Evolutionary conservation across 805 yeast genomes (phyloP), one percentile per base, ranked within the genome.

Genomic region (Lipomyces anomalus): DNA sequence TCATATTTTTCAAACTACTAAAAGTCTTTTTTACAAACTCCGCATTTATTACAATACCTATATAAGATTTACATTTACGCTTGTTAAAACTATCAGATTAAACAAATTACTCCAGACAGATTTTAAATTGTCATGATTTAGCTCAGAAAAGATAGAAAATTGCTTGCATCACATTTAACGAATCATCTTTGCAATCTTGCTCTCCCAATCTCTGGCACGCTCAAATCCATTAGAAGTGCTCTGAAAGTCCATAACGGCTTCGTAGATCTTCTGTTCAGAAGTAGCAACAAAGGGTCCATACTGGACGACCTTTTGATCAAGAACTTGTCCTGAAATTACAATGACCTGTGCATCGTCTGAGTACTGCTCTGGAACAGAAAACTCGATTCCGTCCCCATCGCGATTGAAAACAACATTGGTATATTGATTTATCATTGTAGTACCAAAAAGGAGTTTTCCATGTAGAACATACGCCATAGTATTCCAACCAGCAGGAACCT

Each of bases 231-330:
- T 63, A 32, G 48, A 6, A 5, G 46, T 49, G 22, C 44, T 34
- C 64, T 82, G 90, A 62, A 82, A 89, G 61, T 84, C 88, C 63
- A 67, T 57, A 57, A 84, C 80, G 0, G 86, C 92, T 56, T 82
- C 66, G 53, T 78, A 72, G 48, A 88, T 80, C 52, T 76, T 77
- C 42, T 78, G 82, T 44, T 72, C 71, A 20, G 82, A 67, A 5
- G 84, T 76, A 50, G 84, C 90, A 17, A 88, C 96, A 61, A 88
- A 89, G 11, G 96, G 96, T 16, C 96, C 96, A 61, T 87, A 82
- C 61, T 88, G 95, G 26, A 85, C 83, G 44, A 83, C 72, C 16
- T 78, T 76, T 47, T 60, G 64, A 32, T 60, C 60, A 22, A 61
- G 52, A 7, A 53, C 50, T 42, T 60, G 52, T 9, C 64, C 64